Evolutionary conservation across 345 rosid genomes (phyloP).

Genomic region (Eucalyptus lansdowneana): DNA sequence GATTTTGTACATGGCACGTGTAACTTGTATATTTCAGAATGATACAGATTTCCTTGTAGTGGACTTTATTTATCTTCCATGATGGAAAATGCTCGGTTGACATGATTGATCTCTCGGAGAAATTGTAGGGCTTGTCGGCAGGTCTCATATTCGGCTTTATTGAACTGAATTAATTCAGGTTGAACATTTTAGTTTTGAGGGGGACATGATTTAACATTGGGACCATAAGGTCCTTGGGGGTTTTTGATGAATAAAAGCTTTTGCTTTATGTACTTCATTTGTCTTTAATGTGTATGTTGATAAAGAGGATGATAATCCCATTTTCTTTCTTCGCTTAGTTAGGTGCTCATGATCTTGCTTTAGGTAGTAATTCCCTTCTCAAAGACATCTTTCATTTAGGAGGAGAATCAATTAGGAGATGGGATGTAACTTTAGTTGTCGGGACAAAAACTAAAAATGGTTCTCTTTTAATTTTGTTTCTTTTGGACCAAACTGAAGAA

Average conservation of each 20-base stretch:
- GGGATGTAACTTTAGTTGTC: background rate
- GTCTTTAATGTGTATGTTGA: background rate
- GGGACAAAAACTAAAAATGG: background rate
- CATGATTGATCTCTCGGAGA: background rate
- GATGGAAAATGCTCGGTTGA: background rate
- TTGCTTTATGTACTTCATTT: background rate
- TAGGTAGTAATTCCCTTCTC: background rate
- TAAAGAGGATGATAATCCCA: background rate
- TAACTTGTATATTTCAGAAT: background rate
- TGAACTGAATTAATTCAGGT: slow-evolving; percentile 12
- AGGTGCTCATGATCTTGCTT: background rate
- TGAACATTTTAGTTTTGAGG: background rate
- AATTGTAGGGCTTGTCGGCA: background rate
- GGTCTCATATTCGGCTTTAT: background rate
- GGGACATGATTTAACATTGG: slow-evolving; percentile 6
- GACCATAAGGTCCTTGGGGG: background rate
- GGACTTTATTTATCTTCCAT: background rate
- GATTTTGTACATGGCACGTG: background rate
- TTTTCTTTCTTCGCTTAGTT: background rate
- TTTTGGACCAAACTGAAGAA: background rate
- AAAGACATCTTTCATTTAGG: background rate
- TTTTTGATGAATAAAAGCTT: background rate
- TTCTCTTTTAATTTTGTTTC: background rate
- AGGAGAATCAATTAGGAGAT: background rate
- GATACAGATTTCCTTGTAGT: background rate